These are phyloP conservation scores for Suhomyces choctaworum DNA, from an alignment of 1,139 yeast genomes.

Conservation along the genomic window DNA sequence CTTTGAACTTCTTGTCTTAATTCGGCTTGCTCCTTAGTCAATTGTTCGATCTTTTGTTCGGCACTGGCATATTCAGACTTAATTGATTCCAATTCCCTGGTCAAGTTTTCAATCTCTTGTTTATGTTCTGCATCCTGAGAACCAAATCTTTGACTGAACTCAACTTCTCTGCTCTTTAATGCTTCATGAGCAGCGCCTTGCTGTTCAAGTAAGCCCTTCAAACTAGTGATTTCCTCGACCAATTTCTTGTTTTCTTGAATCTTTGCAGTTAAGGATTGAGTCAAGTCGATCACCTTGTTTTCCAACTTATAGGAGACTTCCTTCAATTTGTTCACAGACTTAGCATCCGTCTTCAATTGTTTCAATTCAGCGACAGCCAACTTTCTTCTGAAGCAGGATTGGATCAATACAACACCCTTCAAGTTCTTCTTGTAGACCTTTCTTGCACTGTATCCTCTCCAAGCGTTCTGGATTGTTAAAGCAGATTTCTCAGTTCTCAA, in stretches of 20 bases:
- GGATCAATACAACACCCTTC: constrained; percentile 67
- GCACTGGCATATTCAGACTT: constrained; percentile 64
- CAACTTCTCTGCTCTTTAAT: constrained; percentile 57
- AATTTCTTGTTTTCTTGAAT: constrained; percentile 78
- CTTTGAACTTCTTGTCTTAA: constrained; percentile 63
- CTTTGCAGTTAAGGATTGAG: constrained; percentile 77
- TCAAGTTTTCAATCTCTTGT: constrained; percentile 52
- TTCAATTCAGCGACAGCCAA: constrained; percentile 67
- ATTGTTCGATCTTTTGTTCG: constrained; percentile 59
- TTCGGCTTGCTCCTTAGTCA: constrained; percentile 64
- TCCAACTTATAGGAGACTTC: constrained; percentile 92
- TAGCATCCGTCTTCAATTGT: constrained; percentile 76
- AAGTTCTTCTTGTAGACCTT: constrained; percentile 39
- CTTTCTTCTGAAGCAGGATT: constrained; percentile 75
- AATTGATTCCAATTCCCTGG: constrained; percentile 56
- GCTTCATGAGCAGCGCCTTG: constrained; percentile 58
- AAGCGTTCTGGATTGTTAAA: constrained; percentile 62
- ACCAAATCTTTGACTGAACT: constrained; percentile 49
- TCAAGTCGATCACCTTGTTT: constrained; percentile 92
- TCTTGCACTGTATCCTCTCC: constrained; percentile 61
- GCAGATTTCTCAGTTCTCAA: constrained; percentile 65
- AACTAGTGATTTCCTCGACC: constrained; percentile 57
- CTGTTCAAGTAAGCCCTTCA: constrained; percentile 57
- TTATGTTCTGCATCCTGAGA: constrained; percentile 49
- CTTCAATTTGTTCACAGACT: constrained; percentile 83